phyloP scores from a whole-genome alignment of 2,329 filamentous ascomycete genomes.

The Diaporthe eres region DNA sequence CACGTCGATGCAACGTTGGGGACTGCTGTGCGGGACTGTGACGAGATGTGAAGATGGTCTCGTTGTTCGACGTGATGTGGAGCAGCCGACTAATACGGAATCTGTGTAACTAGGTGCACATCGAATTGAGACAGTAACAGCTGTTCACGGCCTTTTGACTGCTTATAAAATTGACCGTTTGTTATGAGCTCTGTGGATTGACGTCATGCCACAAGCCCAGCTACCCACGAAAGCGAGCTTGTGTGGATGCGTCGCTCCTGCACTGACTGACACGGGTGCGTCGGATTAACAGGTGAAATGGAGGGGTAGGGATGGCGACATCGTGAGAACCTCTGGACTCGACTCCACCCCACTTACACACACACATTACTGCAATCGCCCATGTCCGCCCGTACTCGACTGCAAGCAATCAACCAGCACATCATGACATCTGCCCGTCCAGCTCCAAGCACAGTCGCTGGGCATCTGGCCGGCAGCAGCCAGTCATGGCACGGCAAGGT shows the following conservation, averaged over 20 bases:
- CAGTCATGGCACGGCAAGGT: constrained; percentile 49
- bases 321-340: background rate
- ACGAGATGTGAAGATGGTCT: constrained; percentile 5
- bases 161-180: background rate
- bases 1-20: constrained; percentile 16
- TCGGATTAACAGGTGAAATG: background rate
- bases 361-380: background rate
- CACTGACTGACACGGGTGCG: background rate
- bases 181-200: background rate
- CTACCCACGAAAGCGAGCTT: background rate
- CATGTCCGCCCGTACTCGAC: constrained; percentile 5
- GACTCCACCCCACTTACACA: background rate
- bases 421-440: constrained; percentile 35
- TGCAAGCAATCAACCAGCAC: constrained; percentile 17
- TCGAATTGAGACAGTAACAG: background rate
- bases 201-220: constrained; percentile 5
- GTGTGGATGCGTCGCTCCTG: background rate
- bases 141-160: background rate
- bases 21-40: background rate
- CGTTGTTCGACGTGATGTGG: background rate
- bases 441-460: constrained; percentile 26
- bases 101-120: background rate
- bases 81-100: background rate
- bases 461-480: constrained; percentile 34
- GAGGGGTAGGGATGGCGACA: constrained; percentile 3